Conservation (phyloP, 1,139 yeast genomes). For the Scheffersomyces lignicola region DNA sequence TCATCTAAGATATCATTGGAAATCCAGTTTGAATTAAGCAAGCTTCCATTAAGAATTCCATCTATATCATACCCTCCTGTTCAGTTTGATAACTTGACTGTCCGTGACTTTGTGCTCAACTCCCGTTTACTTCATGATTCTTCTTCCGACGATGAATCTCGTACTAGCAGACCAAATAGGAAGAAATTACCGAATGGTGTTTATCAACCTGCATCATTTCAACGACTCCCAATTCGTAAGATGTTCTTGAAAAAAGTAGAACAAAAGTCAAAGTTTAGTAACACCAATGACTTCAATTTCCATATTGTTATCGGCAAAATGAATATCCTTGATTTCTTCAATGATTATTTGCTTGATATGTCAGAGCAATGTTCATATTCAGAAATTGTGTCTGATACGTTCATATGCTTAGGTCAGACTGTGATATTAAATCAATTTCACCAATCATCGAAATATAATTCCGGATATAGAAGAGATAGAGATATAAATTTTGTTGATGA, state of each 20-base stretch:
- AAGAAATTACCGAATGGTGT: conserved; percentile 12
- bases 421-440: conserved; percentile 16
- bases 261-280: neutral
- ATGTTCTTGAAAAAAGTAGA: neutral
- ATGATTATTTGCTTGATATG: conserved; percentile 9
- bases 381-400: conserved; percentile 9
- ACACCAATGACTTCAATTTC: conserved; percentile 10
- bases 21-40: conserved; percentile 24
- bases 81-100: conserved; percentile 21
- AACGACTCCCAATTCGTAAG: neutral
- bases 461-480: neutral
- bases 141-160: conserved; percentile 3
- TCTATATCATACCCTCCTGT: conserved; percentile 23
- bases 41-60: conserved; percentile 26
- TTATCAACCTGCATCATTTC: conserved; percentile 6
- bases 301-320: conserved; percentile 14
- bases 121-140: conserved; percentile 16
- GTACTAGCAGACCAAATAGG: neutral
- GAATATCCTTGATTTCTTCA: conserved; percentile 14
- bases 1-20: conserved; percentile 17
- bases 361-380: conserved; percentile 2
- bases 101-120: conserved; percentile 21
- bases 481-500: conserved; percentile 7
- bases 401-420: conserved; percentile 20
- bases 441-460: conserved; percentile 7